These are phyloP conservation scores for Erucastrum elatum DNA, from an alignment of 345 rosid species.

Conservation along the genomic window DNA sequence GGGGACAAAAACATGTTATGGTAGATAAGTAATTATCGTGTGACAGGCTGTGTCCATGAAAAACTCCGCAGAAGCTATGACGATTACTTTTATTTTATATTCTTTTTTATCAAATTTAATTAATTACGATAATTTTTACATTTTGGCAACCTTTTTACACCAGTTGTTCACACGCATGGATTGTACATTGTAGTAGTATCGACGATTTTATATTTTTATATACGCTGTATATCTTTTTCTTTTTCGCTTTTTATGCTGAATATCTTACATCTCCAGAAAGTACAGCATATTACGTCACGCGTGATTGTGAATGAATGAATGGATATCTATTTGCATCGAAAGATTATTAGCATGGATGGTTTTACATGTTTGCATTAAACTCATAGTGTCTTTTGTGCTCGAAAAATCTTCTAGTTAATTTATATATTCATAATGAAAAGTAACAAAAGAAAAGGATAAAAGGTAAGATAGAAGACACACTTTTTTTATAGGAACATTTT, in stretches of 20 bases:
- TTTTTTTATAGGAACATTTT: not conserved
- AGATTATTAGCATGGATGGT: constrained; percentile 11
- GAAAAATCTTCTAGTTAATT: not conserved
- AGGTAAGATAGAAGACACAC: not conserved
- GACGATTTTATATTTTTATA: not conserved
- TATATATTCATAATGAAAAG: not conserved
- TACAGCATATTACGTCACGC: not conserved
- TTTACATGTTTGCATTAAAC: constrained; percentile 13
- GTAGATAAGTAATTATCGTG: constrained; percentile 42
- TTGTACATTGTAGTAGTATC: not conserved
- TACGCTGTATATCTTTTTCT: no score
- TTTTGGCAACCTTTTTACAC: not conserved
- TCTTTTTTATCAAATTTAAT: not conserved
- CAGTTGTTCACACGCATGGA: constrained; percentile 38
- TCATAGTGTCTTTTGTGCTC: not conserved
- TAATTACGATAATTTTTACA: not conserved
- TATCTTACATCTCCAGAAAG: not conserved
- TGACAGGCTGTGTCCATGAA: constrained; percentile 42
- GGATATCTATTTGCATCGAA: no score
- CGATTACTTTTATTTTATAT: constrained; percentile 25
- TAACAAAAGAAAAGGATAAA: not conserved
- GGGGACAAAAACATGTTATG: constrained; percentile 48
- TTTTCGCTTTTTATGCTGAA: not conserved
- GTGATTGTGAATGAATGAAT: no score
- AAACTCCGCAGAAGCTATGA: constrained; percentile 42